Conservation (phyloP, 139 green algal species). For the Closterium sp. region DNA sequence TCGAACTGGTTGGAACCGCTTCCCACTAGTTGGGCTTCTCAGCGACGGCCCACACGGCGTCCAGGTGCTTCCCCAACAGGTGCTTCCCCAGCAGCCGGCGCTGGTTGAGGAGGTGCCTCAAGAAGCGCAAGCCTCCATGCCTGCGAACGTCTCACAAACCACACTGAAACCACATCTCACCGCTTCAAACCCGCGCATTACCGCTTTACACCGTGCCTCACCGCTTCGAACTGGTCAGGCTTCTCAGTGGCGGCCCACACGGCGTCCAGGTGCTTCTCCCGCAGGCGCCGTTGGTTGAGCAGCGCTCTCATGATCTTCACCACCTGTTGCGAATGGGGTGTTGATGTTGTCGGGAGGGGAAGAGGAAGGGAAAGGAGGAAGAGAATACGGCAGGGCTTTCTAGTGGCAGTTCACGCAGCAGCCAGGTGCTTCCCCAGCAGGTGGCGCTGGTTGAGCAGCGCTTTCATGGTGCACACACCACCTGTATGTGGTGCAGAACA, state of each 20-base stretch:
- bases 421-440: conserved; percentile 69
- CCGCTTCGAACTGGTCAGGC: conserved; percentile 79
- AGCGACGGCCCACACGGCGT: conserved; percentile 75
- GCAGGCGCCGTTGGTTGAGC: conserved; percentile 49
- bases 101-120: too few relatives aligned
- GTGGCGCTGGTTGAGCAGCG: conserved; percentile 38
- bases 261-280: conserved; percentile 71
- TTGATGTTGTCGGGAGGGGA: neutral
- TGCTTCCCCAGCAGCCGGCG: conserved; percentile 18
- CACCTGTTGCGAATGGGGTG: neutral
- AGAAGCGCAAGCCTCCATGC: too few relatives aligned
- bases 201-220: conserved; percentile 52
- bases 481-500: too few relatives aligned
- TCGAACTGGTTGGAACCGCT: conserved; percentile 69
- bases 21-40: conserved; percentile 61
- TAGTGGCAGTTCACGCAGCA: conserved; percentile 75
- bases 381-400: conserved; percentile 57
- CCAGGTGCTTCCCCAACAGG: conserved; percentile 68
- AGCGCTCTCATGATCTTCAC: conserved; percentile 61
- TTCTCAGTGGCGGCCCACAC: conserved; percentile 73
- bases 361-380: too few relatives aligned
- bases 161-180: too few relatives aligned
- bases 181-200: too few relatives aligned
- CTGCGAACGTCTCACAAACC: too few relatives aligned
- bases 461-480: conserved; percentile 54